Evolutionary conservation across 2,329 filamentous ascomycete genomes (phyloP), one percentile per base, ranked within the genome.

Genomic region (Fusarium sp.): DNA sequence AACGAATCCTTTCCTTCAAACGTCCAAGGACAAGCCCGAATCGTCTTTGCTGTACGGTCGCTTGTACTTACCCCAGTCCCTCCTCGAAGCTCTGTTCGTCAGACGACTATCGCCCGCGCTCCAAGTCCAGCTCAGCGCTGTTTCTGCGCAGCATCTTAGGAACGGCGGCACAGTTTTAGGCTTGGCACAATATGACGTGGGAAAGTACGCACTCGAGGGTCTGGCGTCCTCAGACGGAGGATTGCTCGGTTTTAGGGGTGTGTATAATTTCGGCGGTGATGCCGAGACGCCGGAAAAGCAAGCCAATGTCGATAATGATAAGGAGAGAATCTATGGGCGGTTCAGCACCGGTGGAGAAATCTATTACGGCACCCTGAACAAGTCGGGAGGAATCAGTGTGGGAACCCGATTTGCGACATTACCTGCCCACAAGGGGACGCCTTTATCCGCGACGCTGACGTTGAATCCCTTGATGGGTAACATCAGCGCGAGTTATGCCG

Each of bases 331-430:
- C 62, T 92, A 90, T 82, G 94, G 92, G 11, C 90, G 95, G 22
- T 94, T 98, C 78, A 97, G 93, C 76, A 93, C 93, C 5, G 96
- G 96, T 37, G 95, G 91, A 58, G 96, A 99, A 80, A 85, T 97
- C 37, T 99, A 98, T 83, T 99, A 99, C 83, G 96, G 95, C 24
- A 91, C 94, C 1, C 83, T 98, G 63, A 98, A 98, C 79, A 98
- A 98, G 77, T 94, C 94, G 24, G 93, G 95, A 51, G 96, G 96
- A 48, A 89, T 98, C 78, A 97, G 94, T 69, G 88, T 97, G 11
- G 96, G 94, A 9, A 85, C 94, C 49, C 89, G 96, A 52, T 99
- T 98, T 79, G 93, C 94, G 41, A 98, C 96, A 13, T 83, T 98
- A 22, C 92, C 92, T 57, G 87, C 85, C 61, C 92, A 92, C 77